Base-by-base conservation (phyloP, 2,329 filamentous ascomycete species). In the Nannizzia gypsea region DNA sequence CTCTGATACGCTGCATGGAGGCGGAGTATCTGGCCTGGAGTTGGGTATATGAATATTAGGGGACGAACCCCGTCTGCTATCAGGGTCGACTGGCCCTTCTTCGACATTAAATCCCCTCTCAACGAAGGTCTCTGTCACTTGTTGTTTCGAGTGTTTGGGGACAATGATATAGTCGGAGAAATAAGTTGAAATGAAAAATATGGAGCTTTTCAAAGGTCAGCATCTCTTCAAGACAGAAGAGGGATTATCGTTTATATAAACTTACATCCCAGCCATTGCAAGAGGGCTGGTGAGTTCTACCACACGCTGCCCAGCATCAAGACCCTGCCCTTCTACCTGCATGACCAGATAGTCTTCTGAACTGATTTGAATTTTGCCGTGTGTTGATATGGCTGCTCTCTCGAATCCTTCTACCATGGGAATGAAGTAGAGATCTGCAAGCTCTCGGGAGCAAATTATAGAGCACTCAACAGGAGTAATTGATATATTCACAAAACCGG, bases 181-280 rank as follows among this genome's bases (percentile, higher is more conserved):
- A 74, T 97, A 99, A 34, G 90, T 96, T 2, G 92, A 96, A 72
- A 96, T 95, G 80, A 97, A 97, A 78, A 97, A 96, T 69, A 99
- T 95, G 58, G 92, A 89, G 58, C 82, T 84, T 54, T 57, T 36
- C 15, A 20, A n/a, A n/a, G 11, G 15, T 20, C 17, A 24, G 38
- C 31, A 38, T 15, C 22, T n/a, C 17, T n/a, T 48, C 13, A 56
- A 26, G 13, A 48, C 13, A 54, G 13, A 13, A 15, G 20, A 26
- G 6, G 3, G 5, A 8, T 22, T 22, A 24, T n/a, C n/a, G n/a
- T n/a, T n/a, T 1, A 15, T 24, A 11, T 50, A 11, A 50, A 71
- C 81, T 72, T 74, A 84, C 81, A 97, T 93, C 66, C 90, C 89
- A 56, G 92, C 92, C 70, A 96, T 81, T 28, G 93, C 92, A 34